These are phyloP conservation scores for Acorus calamus DNA, from an alignment of 106 monocot genomes.

Conservation along the genomic window DNA sequence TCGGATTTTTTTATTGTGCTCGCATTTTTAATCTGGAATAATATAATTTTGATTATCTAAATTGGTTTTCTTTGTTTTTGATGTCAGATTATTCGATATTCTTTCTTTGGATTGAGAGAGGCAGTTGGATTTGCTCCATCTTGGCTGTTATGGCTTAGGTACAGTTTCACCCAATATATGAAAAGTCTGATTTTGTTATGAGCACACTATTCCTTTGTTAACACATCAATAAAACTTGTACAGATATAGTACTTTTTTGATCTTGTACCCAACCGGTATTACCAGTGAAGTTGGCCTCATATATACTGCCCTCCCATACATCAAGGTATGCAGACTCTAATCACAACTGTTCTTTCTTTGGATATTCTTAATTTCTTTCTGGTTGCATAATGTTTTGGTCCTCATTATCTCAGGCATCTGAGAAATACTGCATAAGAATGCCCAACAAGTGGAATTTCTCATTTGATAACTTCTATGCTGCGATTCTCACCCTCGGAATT, in stretches of 20 bases:
- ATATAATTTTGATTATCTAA: background rate
- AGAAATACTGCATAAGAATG: slow-evolving; percentile 66
- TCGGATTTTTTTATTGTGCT: no score
- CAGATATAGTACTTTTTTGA: slow-evolving; percentile 85
- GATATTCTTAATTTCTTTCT: background rate
- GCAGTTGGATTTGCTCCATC: slow-evolving; percentile 73
- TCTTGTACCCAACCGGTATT: slow-evolving; percentile 81
- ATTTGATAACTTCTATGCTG: slow-evolving; percentile 51
- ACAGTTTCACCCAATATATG: background rate
- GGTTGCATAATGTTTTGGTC: background rate
- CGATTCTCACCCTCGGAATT: slow-evolving; percentile 31
- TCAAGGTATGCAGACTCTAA: slow-evolving; percentile 42
- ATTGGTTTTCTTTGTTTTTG: slow-evolving; percentile 4
- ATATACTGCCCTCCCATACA: slow-evolving; percentile 56
- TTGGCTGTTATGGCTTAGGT: slow-evolving; percentile 96
- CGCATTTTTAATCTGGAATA: no score
- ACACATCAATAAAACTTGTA: background rate
- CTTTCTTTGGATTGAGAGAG: slow-evolving; percentile 88
- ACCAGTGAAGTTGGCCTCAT: slow-evolving; percentile 81
- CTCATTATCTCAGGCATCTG: slow-evolving; percentile 30
- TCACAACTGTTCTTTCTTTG: no score
- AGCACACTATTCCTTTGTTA: no score
- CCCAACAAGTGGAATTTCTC: slow-evolving; percentile 68
- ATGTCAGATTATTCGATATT: slow-evolving; percentile 76
- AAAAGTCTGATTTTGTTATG: no score